Evolutionary conservation across 2,329 filamentous ascomycete species (phyloP).

Genomic region (Tetracladium maxilliforme): DNA sequence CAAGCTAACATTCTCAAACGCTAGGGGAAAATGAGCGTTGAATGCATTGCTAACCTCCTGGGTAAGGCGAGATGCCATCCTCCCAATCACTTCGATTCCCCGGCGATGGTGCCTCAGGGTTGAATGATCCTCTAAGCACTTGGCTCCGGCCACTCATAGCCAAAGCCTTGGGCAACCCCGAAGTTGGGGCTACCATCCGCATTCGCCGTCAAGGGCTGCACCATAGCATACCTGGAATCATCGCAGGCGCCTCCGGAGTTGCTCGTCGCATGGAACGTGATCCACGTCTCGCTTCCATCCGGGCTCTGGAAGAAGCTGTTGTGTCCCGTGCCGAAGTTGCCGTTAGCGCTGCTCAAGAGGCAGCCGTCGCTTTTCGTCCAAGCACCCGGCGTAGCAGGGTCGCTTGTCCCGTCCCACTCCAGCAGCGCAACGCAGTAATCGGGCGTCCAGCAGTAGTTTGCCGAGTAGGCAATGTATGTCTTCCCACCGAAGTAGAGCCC

Average conservation of each 20-base stretch:
- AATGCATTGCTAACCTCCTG: too few species aligned
- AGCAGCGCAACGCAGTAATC: constrained; percentile 37
- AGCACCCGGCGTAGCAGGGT: constrained; percentile 24
- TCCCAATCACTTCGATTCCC: too few species aligned
- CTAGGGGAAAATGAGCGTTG: too few species aligned
- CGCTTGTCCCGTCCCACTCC: constrained; percentile 32
- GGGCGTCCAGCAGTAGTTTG: constrained; percentile 39
- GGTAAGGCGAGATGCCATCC: too few species aligned
- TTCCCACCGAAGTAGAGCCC: constrained; percentile 36
- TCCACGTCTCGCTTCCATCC: constrained; percentile 36
- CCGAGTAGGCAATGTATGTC: constrained; percentile 37
- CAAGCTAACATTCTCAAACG: too few species aligned
- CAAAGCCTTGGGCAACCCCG: constrained; percentile 19
- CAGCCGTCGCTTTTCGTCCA: constrained; percentile 37
- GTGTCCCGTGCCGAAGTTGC: constrained; percentile 40
- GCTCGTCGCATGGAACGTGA: constrained; percentile 38
- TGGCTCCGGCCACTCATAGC: too few species aligned
- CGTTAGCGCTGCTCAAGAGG: constrained; percentile 34
- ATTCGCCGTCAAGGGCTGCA: constrained; percentile 32
- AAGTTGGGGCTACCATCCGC: constrained; percentile 36
- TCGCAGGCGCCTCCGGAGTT: constrained; percentile 34
- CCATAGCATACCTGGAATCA: constrained; percentile 35
- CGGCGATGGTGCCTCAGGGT: too few species aligned
- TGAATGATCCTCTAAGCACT: too few species aligned
- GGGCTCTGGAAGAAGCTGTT: constrained; percentile 44